These are phyloP conservation scores for Athelia psychrophila DNA, from an alignment of 1,284 basidiomycete genomes.

Conservation along the genomic window DNA sequence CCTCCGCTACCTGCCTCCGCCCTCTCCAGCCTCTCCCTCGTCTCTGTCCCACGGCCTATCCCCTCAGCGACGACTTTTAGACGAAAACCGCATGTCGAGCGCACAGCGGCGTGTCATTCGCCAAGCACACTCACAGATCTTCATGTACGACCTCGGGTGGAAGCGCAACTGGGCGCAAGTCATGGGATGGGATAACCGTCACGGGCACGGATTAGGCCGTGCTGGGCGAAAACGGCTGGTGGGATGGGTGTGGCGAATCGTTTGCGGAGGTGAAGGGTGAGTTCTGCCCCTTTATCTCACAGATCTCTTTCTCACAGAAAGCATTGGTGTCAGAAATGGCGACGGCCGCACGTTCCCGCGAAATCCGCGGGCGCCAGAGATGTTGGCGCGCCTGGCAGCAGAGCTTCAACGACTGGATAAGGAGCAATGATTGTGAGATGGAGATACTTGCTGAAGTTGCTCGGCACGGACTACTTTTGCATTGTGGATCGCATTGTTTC, in stretches of 20 bases:
- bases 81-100: slow-evolving; percentile 76
- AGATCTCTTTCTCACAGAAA: no score
- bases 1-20: slow-evolving; percentile 65
- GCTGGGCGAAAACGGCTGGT: no score
- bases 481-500: no score
- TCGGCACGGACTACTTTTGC: neutral
- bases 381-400: slow-evolving; percentile 57
- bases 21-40: slow-evolving; percentile 40
- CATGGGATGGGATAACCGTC: slow-evolving; percentile 51
- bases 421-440: slow-evolving; percentile 24
- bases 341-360: slow-evolving; percentile 65
- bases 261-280: slow-evolving; percentile 63
- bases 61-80: slow-evolving; percentile 37
- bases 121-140: slow-evolving; percentile 63
- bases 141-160: slow-evolving; percentile 79
- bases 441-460: no score
- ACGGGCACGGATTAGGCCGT: slow-evolving; percentile 15
- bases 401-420: slow-evolving; percentile 57
- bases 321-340: slow-evolving; percentile 42
- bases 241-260: slow-evolving; percentile 48
- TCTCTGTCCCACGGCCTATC: neutral
- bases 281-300: slow-evolving; percentile 16
- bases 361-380: slow-evolving; percentile 62
- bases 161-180: slow-evolving; percentile 67
- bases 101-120: slow-evolving; percentile 67